These are phyloP conservation scores for Pholiota adiposa DNA, from an alignment of 1,284 basidiomycete species.

Conservation along the genomic window DNA sequence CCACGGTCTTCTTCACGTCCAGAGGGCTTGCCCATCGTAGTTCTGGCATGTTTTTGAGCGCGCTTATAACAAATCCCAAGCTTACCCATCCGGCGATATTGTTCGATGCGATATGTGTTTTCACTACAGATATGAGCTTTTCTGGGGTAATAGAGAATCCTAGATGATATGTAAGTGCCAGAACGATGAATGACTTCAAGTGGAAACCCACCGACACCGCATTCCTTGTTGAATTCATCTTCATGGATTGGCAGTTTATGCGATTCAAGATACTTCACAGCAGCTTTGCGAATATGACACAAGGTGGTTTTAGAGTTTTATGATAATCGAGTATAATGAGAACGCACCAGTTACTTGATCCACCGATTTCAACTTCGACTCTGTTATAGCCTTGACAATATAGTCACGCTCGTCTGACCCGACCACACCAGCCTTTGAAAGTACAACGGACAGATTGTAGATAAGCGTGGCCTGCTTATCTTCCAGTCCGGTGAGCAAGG, in stretches of 20 bases:
- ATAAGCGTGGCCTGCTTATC: slow-evolving; percentile 81
- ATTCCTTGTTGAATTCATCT: slow-evolving; percentile 78
- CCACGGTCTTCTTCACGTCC: slow-evolving; percentile 89
- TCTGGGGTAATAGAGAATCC: slow-evolving; percentile 81
- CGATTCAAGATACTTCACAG: slow-evolving; percentile 77
- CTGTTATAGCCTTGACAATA: slow-evolving; percentile 70
- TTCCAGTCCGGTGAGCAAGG: slow-evolving; percentile 58
- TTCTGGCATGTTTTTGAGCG: slow-evolving; percentile 69
- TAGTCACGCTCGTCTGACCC: slow-evolving; percentile 65
- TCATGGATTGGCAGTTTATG: slow-evolving; percentile 68
- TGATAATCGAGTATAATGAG: not conserved
- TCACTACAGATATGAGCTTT: slow-evolving; percentile 68
- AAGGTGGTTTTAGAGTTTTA: not conserved
- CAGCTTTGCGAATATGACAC: slow-evolving; percentile 51
- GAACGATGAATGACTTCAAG: not conserved
- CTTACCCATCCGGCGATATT: slow-evolving; percentile 74
- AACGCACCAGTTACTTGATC: slow-evolving; percentile 88
- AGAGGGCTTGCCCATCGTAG: slow-evolving; percentile 91
- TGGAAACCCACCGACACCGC: slow-evolving; percentile 82
- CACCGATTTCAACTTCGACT: slow-evolving; percentile 75
- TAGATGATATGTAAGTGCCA: slow-evolving; percentile 34
- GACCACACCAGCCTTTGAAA: slow-evolving; percentile 56
- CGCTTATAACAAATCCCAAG: slow-evolving; percentile 73
- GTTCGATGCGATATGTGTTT: slow-evolving; percentile 62
- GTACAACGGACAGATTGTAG: slow-evolving; percentile 72